A percentile compares a stretch with the other conserved stretches of the same genome.
These are phyloP conservation scores for Onygenales sp. DNA, from an alignment of 2,329 filamentous ascomycete genomes.

Conservation along the genomic window DNA sequence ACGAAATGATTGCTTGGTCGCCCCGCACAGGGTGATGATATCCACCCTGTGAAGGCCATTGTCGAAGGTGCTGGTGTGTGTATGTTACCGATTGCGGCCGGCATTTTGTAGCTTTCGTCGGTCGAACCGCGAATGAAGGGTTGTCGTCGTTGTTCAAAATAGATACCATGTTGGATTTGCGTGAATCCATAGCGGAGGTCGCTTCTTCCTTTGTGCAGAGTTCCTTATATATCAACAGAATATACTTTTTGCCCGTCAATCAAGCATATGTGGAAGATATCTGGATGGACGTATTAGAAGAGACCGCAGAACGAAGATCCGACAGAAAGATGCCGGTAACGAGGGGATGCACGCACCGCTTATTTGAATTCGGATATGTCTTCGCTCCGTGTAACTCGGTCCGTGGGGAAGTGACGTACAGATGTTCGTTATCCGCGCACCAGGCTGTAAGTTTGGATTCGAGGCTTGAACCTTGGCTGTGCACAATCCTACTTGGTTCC, in stretches of 20 bases:
- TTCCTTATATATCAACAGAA: background rate
- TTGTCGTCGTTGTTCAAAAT: conserved; percentile 40
- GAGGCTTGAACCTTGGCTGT: background rate
- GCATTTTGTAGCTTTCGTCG: conserved; percentile 9
- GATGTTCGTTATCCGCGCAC: background rate
- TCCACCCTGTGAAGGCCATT: conserved; percentile 2
- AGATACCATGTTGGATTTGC: conserved; percentile 29
- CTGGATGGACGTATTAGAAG: background rate
- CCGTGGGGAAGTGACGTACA: background rate
- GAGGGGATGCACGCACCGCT: background rate
- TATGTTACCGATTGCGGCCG: conserved; percentile 1
- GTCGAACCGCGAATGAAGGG: conserved; percentile 36
- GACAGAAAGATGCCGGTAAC: background rate
- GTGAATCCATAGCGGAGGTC: conserved; percentile 19
- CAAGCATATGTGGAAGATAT: background rate
- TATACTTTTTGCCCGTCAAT: background rate
- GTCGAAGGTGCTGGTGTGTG: conserved; percentile 4
- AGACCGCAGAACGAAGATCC: background rate
- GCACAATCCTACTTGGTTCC: background rate
- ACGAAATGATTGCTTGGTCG: background rate
- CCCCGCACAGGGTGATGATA: conserved; percentile 2
- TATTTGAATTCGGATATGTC: background rate
- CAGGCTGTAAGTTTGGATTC: background rate
- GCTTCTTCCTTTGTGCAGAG: background rate
- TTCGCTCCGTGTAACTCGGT: background rate